Base-by-base conservation (phyloP, 2,329 filamentous ascomycete species). In the Fusarium palustre region DNA sequence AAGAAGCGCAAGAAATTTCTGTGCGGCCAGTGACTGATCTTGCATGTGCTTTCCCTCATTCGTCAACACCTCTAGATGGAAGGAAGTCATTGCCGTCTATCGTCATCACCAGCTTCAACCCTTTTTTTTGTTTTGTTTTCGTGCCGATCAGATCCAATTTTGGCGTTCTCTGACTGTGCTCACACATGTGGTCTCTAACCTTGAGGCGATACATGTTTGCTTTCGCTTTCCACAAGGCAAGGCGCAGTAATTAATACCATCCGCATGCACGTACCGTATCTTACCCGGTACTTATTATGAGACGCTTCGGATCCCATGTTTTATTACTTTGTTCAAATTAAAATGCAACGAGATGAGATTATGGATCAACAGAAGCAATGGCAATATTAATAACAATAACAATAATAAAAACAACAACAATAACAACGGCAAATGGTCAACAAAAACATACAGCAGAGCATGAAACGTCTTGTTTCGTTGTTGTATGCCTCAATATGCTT, bases 91-190 rank as follows among this genome's bases (percentile, higher is more conserved):
- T 56, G 38, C 39, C 25, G 41, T 31, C 58, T 41, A 61, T 68
- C 59, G 64, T 68, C 64, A 65, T 68, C 59, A 56, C 39, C 68
- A 62, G 47, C 33, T 52, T 61, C 42, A 46, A 28, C 55, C 46
- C 52, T 36, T 54, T 59, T 42, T 25, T 25, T 25, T 25, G n/a
- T n/a, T n/a, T n/a, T n/a, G n/a, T n/a, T 31, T 57, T 57, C 55
- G 20, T 47, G 66, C 53, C 50, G 63, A 70, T 70, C 67, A 48
- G 45, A 46, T 59, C 66, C 63, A 59, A 31, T 34, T 53, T 55
- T 39, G 31, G 53, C n/a, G 22, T 42, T 53, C 57, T 67, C 53
- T 59, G 30, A 54, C 45, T 64, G 34, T 62, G 15, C 28, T 42
- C 48, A 50, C 34, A 54, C 28, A 54, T 28, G 39, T 28, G 39